Evolutionary conservation across 2,329 filamentous ascomycete genomes (phyloP), one percentile per base, ranked within the genome.

Genomic region (Diplodia seriata): DNA sequence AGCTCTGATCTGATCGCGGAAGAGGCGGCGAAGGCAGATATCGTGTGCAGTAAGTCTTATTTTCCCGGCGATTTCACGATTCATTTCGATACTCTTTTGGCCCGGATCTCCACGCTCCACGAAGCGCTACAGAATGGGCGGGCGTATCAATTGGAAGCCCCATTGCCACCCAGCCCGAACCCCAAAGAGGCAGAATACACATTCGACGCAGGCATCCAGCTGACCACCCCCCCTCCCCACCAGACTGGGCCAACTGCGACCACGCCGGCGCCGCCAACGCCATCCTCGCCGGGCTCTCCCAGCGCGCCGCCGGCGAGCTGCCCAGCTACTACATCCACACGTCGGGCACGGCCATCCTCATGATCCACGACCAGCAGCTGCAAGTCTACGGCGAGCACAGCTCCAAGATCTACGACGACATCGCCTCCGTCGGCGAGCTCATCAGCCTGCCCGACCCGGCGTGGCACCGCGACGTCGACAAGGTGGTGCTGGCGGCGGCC

Each of bases 381-480:
- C 36, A n/a, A 15, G 81, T 76, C 0, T 84, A 79, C 14, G 86
- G 86, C 20, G 77, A 84, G 59, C 73, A 71, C 0, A 76, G 79
- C 0, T 80, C 84, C 47, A 84, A 83, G 67, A 76, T 81, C 3
- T 90, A 88, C 76, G 79, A 88, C 72, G 89, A 91, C 71, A 81
- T 87, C 72, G 81, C 85, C 11, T 85, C 84, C 62, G 82, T 91
- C 47, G 78, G 81, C 14, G 84, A 85, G 54, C 80, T 90, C 43
- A 80, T 85, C 1, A 82, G 74, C 12, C 73, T 91, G 0, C 88
- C 88, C 0, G 85, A 88, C 73, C 73, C 78, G 0, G 88, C 84
- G 11, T 74, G 83, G 29, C 91, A 93, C 78, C 86, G 89, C 15
- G 82, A 89, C 72, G 86, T 92, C 4, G 91, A 94, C 77, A 86